Evolutionary conservation across 2,329 filamentous ascomycete genomes (phyloP), one percentile per base, ranked within the genome.

Genomic region (Cladosporium sphaerospermum): DNA sequence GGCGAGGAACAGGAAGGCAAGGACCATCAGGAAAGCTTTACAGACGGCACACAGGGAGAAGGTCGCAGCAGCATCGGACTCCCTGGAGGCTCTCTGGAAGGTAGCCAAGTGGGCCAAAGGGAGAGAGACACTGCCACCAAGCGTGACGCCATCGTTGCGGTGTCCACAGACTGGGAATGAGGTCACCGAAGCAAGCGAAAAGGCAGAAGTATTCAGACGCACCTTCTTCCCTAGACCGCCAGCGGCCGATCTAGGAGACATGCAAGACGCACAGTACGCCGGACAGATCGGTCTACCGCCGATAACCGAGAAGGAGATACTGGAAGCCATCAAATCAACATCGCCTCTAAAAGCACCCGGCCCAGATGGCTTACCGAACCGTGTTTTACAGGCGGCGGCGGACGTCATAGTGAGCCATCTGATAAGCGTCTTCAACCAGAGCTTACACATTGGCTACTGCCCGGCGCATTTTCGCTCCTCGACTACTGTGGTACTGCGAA

Each of bases 401-500:
- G 23, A 28, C 23, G 7, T 1, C 23, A 28, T 28, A 28, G 23
- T 28, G 23, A 2, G 23, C 23, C 23, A 28, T 28, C 23, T 28
- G 23, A 28, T 4, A 28, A 28, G 1, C 23, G 23, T 28, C 23
- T 28, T 28, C 4, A 28, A 28, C 23, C 23, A 28, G 23, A 28
- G 48, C 31, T 53, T 63, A n/a, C 39, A 57, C 41, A 53, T 48
- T 57, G 51, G 57, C 48, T 59, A 62, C 51, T 57, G 59, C 41
- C 56, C 63, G 13, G 51, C 57, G 49, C 55, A 57, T 14, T 59
- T 62, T 52, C 58, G 59, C 47, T 53, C 57, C 16, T 61, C 62
- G 48, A 61, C 60, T 57, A 65, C 65, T 42, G 56, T 61, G 34
- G 57, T 61, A 31, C 57, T 66, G 19, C 58, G 59, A 16, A 62